A percentile compares a stretch with the other conserved stretches of the same genome.
Conservation (phyloP, 2,329 filamentous ascomycete genomes). For the Madurella fahalii region DNA sequence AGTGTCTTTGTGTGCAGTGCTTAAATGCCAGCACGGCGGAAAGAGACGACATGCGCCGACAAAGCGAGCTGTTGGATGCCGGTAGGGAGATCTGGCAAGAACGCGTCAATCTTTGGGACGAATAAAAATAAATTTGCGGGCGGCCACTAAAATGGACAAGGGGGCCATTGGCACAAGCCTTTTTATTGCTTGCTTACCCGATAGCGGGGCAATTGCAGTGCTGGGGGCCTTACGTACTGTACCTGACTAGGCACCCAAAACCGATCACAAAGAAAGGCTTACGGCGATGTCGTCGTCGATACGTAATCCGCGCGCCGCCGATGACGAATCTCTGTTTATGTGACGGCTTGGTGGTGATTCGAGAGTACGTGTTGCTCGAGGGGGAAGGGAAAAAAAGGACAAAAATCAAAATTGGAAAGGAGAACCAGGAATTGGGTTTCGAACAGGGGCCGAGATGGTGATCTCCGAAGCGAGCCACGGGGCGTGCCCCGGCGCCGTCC, state of each 20-base stretch:
- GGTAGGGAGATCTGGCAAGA: slow-evolving; percentile 27
- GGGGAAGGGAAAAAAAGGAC: neutral
- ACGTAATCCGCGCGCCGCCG: slow-evolving; percentile 11
- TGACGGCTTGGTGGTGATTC: neutral
- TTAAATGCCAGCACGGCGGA: neutral
- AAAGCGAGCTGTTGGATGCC: slow-evolving; percentile 5
- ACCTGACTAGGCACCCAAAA: slow-evolving; percentile 7
- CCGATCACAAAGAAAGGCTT: slow-evolving; percentile 5
- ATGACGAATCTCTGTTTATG: slow-evolving; percentile 11
- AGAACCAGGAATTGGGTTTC: neutral
- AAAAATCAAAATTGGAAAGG: neutral
- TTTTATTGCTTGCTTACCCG: slow-evolving; percentile 1
- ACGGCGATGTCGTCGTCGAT: neutral
- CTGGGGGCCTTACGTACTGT: slow-evolving; percentile 15
- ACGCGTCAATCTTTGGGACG: slow-evolving; percentile 19
- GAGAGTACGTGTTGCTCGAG: neutral
- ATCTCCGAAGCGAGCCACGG: slow-evolving; percentile 16
- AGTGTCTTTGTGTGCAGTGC: neutral
- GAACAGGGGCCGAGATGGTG: slow-evolving; percentile 14
- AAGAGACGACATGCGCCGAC: neutral
- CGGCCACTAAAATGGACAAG: slow-evolving; percentile 12
- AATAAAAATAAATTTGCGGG: slow-evolving; percentile 22
- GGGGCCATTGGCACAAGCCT: neutral
- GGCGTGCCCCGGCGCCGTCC: slow-evolving; percentile 5
- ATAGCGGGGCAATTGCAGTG: neutral